Conservation (phyloP, 345 rosid genomes). For the Ceriops tagal region DNA sequence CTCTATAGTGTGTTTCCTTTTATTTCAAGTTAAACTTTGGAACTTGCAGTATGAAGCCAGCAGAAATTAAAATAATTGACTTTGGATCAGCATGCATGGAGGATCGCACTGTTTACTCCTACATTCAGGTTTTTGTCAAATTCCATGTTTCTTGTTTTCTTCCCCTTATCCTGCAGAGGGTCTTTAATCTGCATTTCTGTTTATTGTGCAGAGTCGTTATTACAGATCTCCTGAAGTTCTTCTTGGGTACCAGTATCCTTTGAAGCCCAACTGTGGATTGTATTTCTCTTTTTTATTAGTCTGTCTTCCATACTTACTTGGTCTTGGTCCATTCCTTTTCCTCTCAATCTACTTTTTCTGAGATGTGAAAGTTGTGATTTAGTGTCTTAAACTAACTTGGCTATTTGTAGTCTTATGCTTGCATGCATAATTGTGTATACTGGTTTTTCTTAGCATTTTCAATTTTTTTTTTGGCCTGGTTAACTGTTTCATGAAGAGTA, state of each 20-base stretch:
- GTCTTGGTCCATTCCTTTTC: no score
- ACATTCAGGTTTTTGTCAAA: conserved; percentile 72
- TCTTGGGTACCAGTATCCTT: conserved; percentile 99
- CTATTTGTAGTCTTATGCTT: no score
- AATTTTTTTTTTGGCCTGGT: no score
- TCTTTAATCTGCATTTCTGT: conserved; percentile 17
- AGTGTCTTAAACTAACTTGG: no score
- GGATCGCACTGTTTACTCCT: conserved; percentile 95
- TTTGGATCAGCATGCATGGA: conserved; percentile 99
- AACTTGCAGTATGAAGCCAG: conserved; percentile 70
- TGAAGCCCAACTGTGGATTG: conserved; percentile 13
- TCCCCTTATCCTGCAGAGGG: conserved; percentile 14
- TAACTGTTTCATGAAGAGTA: no score
- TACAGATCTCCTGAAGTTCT: conserved; percentile 98
- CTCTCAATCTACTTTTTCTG: no score
- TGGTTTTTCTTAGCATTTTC: no score
- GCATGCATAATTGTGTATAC: no score
- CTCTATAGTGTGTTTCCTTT: conserved; percentile 7
- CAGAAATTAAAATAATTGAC: conserved; percentile 96
- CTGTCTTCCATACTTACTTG: neutral
- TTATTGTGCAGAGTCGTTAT: conserved; percentile 90
- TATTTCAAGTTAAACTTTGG: conserved; percentile 19
- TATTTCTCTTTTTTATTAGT: conserved; percentile 8
- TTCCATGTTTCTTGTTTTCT: conserved; percentile 8
- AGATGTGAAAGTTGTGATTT: no score